Evolutionary conservation across 2,329 filamentous ascomycete genomes (phyloP), one percentile per base, ranked within the genome.

Genomic region (Ophiocordyceps camponoti-rufipedis): DNA sequence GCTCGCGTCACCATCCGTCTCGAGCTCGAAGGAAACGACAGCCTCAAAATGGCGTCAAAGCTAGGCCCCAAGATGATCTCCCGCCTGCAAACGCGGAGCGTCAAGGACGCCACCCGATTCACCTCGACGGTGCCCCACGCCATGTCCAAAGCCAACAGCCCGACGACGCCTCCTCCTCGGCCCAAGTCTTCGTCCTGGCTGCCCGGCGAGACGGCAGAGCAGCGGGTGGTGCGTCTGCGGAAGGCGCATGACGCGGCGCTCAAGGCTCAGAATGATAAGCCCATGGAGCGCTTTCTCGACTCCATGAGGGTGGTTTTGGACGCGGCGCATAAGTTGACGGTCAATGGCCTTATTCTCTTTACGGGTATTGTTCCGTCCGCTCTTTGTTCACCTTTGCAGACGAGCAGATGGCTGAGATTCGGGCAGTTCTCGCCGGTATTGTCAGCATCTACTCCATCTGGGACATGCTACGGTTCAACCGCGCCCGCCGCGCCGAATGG

Each of bases 71-170:
- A 19, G 44, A 69, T 68, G 65, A 60, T 62, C 47, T 62, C 62
- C 32, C 60, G 61, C 53, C 62, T 68, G 41, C 67, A 66, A 51
- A 72, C 81, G 49, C 80, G 82, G 58, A 84, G 77, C 64, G 79
- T 83, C 59, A 76, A 75, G 55, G 84, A 88, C 61, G 84, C 85
- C 53, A 91, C 85, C 55, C 80, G 83, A 58, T 91, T 68, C 59
- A 68, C 65, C 33, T 67, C 65, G 46, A 67, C 64, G 47, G 65
- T 66, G 48, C 65, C 66, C 45, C 82, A 86, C 64, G 83, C 82
- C 54, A 72, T 72, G 51, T 75, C 77, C 52, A 83, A 82, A 59
- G 62, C 70, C 40, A 56, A 56, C 49, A 61, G 59, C 46, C 61
- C 58, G 45, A 60, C 54, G 46, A 51, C 52, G 47, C 49, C 57